Percentiles rank a stretch among this genome's conserved stretches.
phyloP scores from a whole-genome alignment of 1,284 basidiomycete species.

The Trichosporon sp. region DNA sequence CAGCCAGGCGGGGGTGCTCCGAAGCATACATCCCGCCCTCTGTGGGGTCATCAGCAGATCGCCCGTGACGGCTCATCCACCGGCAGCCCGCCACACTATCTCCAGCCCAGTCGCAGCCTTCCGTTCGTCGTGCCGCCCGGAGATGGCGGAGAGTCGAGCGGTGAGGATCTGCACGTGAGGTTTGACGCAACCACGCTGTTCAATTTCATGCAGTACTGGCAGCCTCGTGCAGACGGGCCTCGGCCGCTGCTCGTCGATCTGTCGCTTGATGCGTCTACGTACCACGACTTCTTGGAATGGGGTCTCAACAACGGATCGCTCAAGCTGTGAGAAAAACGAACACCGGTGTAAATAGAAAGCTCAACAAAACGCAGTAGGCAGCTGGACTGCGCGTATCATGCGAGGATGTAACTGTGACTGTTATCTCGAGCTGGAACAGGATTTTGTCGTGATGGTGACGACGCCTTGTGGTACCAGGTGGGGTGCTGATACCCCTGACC shows the following conservation, averaged over 20 bases:
- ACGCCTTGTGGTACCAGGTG: neutral
- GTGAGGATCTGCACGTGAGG: neutral
- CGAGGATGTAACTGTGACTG: neutral
- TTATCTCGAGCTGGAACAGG: neutral
- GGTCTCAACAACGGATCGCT: neutral
- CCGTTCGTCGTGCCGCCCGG: neutral
- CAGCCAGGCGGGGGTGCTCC: no score
- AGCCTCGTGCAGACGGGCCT: neutral
- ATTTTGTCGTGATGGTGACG: neutral
- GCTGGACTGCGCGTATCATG: neutral
- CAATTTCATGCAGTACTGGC: slow-evolving; percentile 8
- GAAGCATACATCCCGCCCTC: no score
- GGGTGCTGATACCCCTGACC: slow-evolving; percentile 3
- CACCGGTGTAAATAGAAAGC: neutral
- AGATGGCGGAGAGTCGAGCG: neutral
- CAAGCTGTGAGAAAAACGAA: neutral
- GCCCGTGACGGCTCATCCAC: no score
- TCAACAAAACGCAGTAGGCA: neutral
- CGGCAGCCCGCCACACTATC: no score
- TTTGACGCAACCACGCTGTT: neutral
- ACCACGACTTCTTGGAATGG: neutral
- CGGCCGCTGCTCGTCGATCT: neutral
- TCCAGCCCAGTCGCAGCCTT: neutral
- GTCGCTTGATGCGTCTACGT: neutral
- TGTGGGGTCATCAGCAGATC: no score